Conservation (phyloP, 1,284 basidiomycete species). For the Irpex sp. region DNA sequence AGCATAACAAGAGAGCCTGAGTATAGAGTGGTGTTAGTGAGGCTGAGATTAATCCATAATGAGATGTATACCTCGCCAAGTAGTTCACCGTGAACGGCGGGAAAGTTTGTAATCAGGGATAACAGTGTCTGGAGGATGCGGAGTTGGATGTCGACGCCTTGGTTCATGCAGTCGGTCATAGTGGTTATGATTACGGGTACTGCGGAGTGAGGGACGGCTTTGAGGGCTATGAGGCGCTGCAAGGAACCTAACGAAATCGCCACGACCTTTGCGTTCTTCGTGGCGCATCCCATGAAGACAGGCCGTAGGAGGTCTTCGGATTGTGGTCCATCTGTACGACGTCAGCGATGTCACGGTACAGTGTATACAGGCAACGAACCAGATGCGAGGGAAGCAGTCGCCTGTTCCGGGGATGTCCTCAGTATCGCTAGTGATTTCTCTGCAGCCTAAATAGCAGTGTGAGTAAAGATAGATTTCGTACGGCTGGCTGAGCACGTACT, state of each 20-base stretch:
- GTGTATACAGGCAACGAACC: slow-evolving; percentile 39
- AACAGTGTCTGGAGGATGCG: slow-evolving; percentile 89
- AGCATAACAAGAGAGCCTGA: slow-evolving; percentile 87
- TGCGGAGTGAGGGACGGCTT: slow-evolving; percentile 78
- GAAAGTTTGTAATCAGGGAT: slow-evolving; percentile 85
- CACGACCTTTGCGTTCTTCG: slow-evolving; percentile 92
- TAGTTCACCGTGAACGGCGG: slow-evolving; percentile 72
- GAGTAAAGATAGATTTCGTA: neutral
- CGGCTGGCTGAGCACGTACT: slow-evolving; percentile 36
- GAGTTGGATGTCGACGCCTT: slow-evolving; percentile 94
- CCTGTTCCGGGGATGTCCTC: slow-evolving; percentile 70
- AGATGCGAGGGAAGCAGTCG: slow-evolving; percentile 56
- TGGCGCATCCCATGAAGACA: slow-evolving; percentile 92
- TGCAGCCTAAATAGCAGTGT: slow-evolving; percentile 53
- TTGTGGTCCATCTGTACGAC: slow-evolving; percentile 65
- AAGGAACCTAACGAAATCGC: slow-evolving; percentile 89
- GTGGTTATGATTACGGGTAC: slow-evolving; percentile 79
- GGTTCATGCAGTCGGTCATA: slow-evolving; percentile 82
- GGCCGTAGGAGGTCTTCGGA: slow-evolving; percentile 83
- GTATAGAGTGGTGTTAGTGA: slow-evolving; percentile 6
- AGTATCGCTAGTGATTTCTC: slow-evolving; percentile 82
- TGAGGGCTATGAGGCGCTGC: slow-evolving; percentile 86
- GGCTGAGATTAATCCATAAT: neutral
- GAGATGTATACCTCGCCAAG: slow-evolving; percentile 69
- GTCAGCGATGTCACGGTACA: neutral